Evolutionary conservation across 257 asterid species (phyloP).

Genomic region (Orobanche coerulescens): DNA sequence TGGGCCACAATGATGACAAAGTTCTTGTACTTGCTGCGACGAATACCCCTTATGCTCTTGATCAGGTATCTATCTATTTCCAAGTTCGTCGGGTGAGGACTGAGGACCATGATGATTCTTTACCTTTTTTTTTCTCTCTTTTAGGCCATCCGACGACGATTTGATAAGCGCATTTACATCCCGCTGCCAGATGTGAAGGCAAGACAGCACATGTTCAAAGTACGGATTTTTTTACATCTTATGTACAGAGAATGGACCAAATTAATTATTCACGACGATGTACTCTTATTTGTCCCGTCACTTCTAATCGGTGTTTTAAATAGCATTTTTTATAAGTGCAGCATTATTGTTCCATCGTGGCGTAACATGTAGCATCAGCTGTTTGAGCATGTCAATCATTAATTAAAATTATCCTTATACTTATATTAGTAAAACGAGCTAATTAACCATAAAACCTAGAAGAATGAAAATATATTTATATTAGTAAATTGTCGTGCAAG

Average conservation of each 20-base stretch:
- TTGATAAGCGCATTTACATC: conserved; percentile 82
- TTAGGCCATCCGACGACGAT: conserved; percentile 81
- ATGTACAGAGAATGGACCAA: background rate
- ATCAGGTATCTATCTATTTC: conserved; percentile 51
- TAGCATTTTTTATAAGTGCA: too few relatives aligned
- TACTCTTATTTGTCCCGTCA: background rate
- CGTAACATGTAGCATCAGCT: too few relatives aligned
- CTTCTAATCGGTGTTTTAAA: too few relatives aligned
- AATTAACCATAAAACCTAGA: too few relatives aligned
- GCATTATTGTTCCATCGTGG: too few relatives aligned
- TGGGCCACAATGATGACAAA: conserved; percentile 84
- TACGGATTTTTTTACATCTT: conserved; percentile 19
- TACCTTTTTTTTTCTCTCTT: background rate
- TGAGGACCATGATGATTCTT: background rate
- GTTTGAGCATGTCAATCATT: too few relatives aligned
- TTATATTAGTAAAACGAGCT: too few relatives aligned
- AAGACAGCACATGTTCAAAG: conserved; percentile 88
- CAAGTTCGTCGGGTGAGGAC: background rate
- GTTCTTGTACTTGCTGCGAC: conserved; percentile 94
- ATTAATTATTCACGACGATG: background rate
- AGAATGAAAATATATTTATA: too few relatives aligned
- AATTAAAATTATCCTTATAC: too few relatives aligned
- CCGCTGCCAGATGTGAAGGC: conserved; percentile 92
- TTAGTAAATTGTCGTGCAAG: too few relatives aligned
- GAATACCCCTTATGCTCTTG: conserved; percentile 82